A percentile compares a stretch with the other conserved stretches of the same genome.
Conservation (phyloP, 495 filamentous ascomycete genomes). For the Halenospora varia region DNA sequence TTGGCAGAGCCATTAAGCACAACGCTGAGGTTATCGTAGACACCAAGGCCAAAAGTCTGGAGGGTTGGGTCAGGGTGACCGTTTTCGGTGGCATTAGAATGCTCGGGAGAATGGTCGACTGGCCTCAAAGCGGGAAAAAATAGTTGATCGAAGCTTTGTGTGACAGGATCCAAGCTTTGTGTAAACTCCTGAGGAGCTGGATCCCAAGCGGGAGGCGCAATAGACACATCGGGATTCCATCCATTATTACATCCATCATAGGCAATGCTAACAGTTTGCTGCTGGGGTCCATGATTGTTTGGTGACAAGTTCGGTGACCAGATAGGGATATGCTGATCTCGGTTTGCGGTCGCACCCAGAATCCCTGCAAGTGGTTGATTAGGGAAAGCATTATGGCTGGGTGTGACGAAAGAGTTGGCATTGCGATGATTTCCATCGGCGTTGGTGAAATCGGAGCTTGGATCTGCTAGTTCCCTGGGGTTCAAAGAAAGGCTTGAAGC, state of each 20-base stretch:
- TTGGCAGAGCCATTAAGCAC: slow-evolving; percentile 9
- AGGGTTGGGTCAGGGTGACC: slow-evolving; percentile 12
- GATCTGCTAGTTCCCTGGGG: background rate
- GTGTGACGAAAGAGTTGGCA: background rate
- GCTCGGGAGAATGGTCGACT: slow-evolving; percentile 6
- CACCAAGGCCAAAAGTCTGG: slow-evolving; percentile 11
- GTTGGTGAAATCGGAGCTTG: background rate
- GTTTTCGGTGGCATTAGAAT: slow-evolving; percentile 12
- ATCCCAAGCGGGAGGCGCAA: slow-evolving; percentile 5
- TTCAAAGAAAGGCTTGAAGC: no score
- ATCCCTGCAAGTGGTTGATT: slow-evolving; percentile 7
- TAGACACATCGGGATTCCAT: slow-evolving; percentile 6
- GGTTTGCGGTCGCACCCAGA: slow-evolving; percentile 5
- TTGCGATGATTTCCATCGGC: background rate
- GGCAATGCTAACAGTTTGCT: slow-evolving; percentile 5
- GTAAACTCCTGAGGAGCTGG: slow-evolving; percentile 7
- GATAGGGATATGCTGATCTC: slow-evolving; percentile 7
- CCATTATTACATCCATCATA: slow-evolving; percentile 1
- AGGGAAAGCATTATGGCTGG: slow-evolving; percentile 1
- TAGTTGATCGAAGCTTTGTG: slow-evolving; percentile 8
- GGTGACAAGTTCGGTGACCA: slow-evolving; percentile 12
- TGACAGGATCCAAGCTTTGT: slow-evolving; percentile 7
- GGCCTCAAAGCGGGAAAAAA: slow-evolving; percentile 1
- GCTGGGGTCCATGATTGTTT: slow-evolving; percentile 4
- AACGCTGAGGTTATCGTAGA: slow-evolving; percentile 11